These are phyloP conservation scores for Coemansia sp. DNA, from an alignment of 192 early-diverging fungal genomes.

Conservation along the genomic window DNA sequence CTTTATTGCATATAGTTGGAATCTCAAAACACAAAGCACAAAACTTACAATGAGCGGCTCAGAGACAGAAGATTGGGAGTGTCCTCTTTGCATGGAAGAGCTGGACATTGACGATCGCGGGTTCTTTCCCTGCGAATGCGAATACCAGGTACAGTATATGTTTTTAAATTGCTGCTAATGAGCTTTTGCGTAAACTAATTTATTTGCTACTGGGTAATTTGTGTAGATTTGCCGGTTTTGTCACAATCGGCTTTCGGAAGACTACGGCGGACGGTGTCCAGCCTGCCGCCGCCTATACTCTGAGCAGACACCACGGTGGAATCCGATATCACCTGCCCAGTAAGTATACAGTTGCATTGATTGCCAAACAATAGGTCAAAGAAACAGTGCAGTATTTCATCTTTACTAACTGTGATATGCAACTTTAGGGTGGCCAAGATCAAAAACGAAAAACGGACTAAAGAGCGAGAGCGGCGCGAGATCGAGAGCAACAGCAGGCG, in stretches of 20 bases:
- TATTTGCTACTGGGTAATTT: no score
- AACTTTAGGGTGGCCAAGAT: slow-evolving; percentile 60
- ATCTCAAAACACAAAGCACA: no score
- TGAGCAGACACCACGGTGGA: slow-evolving; percentile 70
- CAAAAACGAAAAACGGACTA: slow-evolving; percentile 80
- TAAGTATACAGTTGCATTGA: slow-evolving; percentile 47
- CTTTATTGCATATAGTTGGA: slow-evolving; percentile 9
- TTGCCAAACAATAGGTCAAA: not conserved
- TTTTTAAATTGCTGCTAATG: no score
- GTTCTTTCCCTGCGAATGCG: slow-evolving; percentile 97
- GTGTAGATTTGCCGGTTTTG: slow-evolving; percentile 97
- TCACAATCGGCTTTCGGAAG: slow-evolving; percentile 96
- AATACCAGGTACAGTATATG: slow-evolving; percentile 78
- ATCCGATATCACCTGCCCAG: slow-evolving; percentile 87
- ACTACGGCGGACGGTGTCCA: slow-evolving; percentile 90
- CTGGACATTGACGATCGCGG: slow-evolving; percentile 94
- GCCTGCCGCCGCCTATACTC: slow-evolving; percentile 90
- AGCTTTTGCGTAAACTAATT: no score
- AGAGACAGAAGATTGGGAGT: slow-evolving; percentile 91
- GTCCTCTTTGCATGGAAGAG: slow-evolving; percentile 98
- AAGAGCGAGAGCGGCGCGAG: slow-evolving; percentile 90
- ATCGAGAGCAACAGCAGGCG: slow-evolving; percentile 74
- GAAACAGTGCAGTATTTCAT: not conserved
- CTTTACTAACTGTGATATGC: not conserved
- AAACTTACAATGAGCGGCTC: slow-evolving; percentile 48